Evolutionary conservation across 371 early-diverging fungal species (phyloP), one percentile per base, ranked within the genome.

Genomic region (Haplosporangium sp.): DNA sequence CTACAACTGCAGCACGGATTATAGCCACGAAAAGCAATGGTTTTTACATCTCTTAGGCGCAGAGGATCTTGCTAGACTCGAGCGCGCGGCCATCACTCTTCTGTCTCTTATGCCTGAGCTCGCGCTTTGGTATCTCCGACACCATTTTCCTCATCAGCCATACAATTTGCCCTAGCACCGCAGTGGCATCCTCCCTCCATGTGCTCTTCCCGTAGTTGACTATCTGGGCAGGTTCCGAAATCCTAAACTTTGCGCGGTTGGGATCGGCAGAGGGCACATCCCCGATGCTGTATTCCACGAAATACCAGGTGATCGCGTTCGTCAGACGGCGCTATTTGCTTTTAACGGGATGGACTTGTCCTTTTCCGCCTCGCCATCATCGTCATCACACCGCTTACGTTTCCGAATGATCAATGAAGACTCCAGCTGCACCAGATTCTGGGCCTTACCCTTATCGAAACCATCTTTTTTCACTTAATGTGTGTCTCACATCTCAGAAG

Each of bases 341-440:
- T 11, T 62, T 62, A 58, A 36, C 8, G 63, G 73, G 50, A 58
- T 45, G 12, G 57, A 38, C 0, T n/a, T 43, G 36, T 52, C 54
- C 40, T 73, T 47, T 18, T 73, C 62, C 29, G 20, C 29, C 42
- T 45, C 57, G 10, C 47, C 59, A 18, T 64, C 52, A 23, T 65
- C 66, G 38, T 56, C 66, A 20, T 36, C 10, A 40, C 5, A 6
- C 21, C 64, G 51, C 65, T 62, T 65, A 38, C 62, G 62, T 41
- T 72, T 73, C 9, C 66, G 47, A 42, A 36, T 38, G 1, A 60
- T 73, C 50, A 67, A 48, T 10, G 64, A 59, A 5, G 64, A 62
- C 59, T 73, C 73, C 59, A 73, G 50, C 45, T 67, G 67, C 55
- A 73, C 73, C 0, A 67, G 11, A 40, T 67, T 73, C 56, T 73